Conservation (phyloP, 78 protist species). For the Dictyostelium intermedium region DNA sequence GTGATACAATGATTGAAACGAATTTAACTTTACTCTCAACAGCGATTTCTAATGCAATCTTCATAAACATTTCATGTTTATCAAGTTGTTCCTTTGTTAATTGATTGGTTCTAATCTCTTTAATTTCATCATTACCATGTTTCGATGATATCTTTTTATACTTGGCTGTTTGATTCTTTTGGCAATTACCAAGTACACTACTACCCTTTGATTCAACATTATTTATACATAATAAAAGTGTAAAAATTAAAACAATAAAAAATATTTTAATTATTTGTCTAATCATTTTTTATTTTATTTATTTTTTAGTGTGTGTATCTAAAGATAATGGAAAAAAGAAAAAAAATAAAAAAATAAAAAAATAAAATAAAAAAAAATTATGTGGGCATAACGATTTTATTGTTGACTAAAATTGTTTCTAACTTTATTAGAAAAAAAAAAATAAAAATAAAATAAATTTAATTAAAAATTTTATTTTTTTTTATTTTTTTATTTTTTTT, state of each 20-base stretch:
- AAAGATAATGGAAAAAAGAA: too few species aligned
- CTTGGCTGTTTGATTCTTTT: neutral
- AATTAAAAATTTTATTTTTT: neutral
- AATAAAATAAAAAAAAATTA: too few species aligned
- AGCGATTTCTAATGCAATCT: neutral
- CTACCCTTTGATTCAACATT: neutral
- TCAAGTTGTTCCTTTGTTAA: neutral
- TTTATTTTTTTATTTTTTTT: neutral
- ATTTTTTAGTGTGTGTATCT: neutral
- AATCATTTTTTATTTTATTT: neutral
- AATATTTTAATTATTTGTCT: neutral
- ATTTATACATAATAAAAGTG: neutral
- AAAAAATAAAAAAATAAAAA: too few species aligned
- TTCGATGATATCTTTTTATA: neutral
- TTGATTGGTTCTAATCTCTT: neutral
- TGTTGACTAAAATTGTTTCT: too few species aligned
- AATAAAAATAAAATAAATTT: neutral
- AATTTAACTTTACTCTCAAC: neutral
- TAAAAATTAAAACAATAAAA: neutral
- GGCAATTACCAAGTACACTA: neutral
- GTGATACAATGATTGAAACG: neutral
- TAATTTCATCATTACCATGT: neutral
- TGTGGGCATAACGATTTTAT: too few species aligned
- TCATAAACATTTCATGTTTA: neutral
- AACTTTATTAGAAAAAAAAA: too few species aligned